A percentile compares a stretch with the other conserved stretches of the same genome.
Evolutionary conservation across 2,329 filamentous ascomycete genomes (phyloP).

Genomic region (Colletotrichum tropicale): DNA sequence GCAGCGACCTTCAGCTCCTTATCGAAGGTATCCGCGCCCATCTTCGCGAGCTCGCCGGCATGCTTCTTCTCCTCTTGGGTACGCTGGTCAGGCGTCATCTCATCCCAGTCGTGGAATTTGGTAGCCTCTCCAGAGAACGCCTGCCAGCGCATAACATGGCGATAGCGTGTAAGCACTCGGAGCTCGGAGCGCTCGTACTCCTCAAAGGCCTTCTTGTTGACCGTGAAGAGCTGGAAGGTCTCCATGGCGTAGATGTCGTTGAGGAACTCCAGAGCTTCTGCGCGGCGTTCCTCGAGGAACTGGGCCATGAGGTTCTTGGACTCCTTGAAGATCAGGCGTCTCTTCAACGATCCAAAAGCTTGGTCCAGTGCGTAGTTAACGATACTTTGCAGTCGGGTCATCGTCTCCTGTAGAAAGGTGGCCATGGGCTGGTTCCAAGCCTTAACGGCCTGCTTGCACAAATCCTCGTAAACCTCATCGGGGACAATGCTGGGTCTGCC

Average conservation of each 20-base stretch:
- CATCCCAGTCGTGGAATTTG: constrained; percentile 41
- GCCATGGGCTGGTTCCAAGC: constrained; percentile 63
- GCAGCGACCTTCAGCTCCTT: constrained; percentile 67
- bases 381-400: constrained; percentile 48
- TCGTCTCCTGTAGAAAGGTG: constrained; percentile 51
- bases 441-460: constrained; percentile 60
- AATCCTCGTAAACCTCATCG: constrained; percentile 61
- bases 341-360: constrained; percentile 51
- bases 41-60: constrained; percentile 44
- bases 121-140: constrained; percentile 35
- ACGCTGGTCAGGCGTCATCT: constrained; percentile 54
- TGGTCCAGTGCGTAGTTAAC: constrained; percentile 51
- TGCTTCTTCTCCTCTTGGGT: constrained; percentile 46
- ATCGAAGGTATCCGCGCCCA: constrained; percentile 63
- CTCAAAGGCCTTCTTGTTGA: constrained; percentile 54
- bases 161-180: constrained; percentile 47
- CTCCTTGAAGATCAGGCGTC: constrained; percentile 54
- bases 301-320: constrained; percentile 44
- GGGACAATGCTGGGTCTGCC: constrained; percentile 65
- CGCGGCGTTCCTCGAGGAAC: constrained; percentile 47
- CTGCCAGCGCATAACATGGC: constrained; percentile 54
- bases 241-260: constrained; percentile 57
- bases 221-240: constrained; percentile 59
- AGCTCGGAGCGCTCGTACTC: constrained; percentile 51
- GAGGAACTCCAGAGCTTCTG: constrained; percentile 41